phyloP scores from a whole-genome alignment of 2,329 filamentous ascomycete species.

The Thelonectria olida region DNA sequence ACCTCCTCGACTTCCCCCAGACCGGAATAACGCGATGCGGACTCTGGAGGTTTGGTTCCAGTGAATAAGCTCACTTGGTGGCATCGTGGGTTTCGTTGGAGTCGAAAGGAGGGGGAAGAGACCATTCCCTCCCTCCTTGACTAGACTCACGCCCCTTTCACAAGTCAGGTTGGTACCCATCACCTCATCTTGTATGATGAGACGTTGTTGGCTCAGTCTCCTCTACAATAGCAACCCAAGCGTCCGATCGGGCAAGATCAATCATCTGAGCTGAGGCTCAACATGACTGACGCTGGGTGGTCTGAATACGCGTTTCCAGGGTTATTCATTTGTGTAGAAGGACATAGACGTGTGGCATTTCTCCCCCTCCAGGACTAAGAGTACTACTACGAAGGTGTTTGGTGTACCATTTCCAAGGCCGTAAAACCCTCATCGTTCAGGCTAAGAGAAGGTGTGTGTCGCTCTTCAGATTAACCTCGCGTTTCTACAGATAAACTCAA shows the following conservation, averaged over 20 bases:
- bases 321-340: too few relatives aligned
- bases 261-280: slow-evolving; percentile 4
- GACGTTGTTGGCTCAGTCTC: neutral
- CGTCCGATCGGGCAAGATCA: neutral
- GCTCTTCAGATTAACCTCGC: neutral
- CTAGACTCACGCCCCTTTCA: too few relatives aligned
- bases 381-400: too few relatives aligned
- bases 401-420: neutral
- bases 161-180: neutral
- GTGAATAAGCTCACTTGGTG: slow-evolving; percentile 24
- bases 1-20: neutral
- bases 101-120: slow-evolving; percentile 1
- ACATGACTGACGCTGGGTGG: neutral
- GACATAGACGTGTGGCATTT: too few relatives aligned
- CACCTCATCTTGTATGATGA: slow-evolving; percentile 2
- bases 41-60: slow-evolving; percentile 8
- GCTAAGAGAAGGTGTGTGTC: neutral
- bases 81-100: slow-evolving; percentile 13
- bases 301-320: neutral
- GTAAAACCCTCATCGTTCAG: neutral
- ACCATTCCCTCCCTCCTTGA: neutral
- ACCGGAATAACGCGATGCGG: slow-evolving; percentile 3
- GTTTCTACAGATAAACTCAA: neutral
- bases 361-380: too few relatives aligned
- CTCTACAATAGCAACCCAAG: neutral